phyloP scores from a whole-genome alignment of 495 filamentous ascomycete species.

The Aspergillus mulundensis region DNA sequence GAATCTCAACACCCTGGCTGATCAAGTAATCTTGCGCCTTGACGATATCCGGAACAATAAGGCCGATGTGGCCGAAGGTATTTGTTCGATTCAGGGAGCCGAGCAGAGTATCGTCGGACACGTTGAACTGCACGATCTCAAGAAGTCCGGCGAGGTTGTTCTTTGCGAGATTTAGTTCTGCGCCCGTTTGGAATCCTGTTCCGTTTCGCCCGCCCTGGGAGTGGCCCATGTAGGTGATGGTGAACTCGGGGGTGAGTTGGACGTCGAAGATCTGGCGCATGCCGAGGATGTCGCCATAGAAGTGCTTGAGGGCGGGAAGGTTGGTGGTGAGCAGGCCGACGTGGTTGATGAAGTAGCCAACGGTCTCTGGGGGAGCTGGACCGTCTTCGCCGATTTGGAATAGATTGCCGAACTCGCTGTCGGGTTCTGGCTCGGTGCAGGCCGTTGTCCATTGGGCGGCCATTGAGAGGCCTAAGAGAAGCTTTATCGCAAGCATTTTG shows the following conservation, averaged over 20 bases:
- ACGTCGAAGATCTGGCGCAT: conserved; percentile 9
- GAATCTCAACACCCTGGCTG: background rate
- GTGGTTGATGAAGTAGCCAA: conserved; percentile 9
- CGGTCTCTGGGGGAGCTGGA: conserved; percentile 4
- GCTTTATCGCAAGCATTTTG: conserved; percentile 4
- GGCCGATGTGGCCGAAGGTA: conserved; percentile 5
- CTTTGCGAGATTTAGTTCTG: conserved; percentile 1
- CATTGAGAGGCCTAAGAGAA: background rate
- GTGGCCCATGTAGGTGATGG: conserved; percentile 8
- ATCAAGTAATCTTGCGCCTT: conserved; percentile 5
- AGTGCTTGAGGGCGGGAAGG: background rate
- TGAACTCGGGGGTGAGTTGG: conserved; percentile 1
- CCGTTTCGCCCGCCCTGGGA: conserved; percentile 4
- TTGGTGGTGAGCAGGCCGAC: conserved; percentile 9
- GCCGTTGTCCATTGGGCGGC: background rate
- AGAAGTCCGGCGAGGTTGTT: conserved; percentile 10
- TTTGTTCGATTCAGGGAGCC: conserved; percentile 1
- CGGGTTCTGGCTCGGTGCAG: background rate
- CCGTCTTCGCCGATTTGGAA: conserved; percentile 7
- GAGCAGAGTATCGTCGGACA: conserved; percentile 1
- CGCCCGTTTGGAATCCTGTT: conserved; percentile 6
- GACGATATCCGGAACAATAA: conserved; percentile 9
- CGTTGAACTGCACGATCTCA: conserved; percentile 6
- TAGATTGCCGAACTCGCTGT: background rate
- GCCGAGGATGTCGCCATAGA: conserved; percentile 7